Evolutionary conservation across 2,329 filamentous ascomycete genomes (phyloP), one percentile per base, ranked within the genome.

Genomic region (Periconia sp.): DNA sequence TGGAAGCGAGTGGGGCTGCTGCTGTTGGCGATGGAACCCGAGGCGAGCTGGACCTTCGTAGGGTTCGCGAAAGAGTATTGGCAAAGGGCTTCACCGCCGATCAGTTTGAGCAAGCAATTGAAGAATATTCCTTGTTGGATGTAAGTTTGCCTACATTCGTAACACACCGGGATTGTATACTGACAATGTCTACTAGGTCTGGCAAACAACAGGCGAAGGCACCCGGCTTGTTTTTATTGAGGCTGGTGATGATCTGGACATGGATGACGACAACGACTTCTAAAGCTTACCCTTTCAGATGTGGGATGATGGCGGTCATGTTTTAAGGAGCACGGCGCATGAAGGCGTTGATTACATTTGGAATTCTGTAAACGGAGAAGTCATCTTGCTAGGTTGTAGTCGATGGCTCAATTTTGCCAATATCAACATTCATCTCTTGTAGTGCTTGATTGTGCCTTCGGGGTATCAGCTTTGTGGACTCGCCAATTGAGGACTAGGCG

Each of bases 31-130:
- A 91, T 45, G 91, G 90, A 27, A 81, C 70, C 71, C 63, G 83
- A 63, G 79, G 89, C 18, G 92, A 97, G 75, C 77, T 99, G 65
- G 94, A 88, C 74, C 83, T 99, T 79, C 85, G 89, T 62, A 89
- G 91, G 75, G 91, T 99, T 55, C 85, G 92, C 72, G 92, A 97
- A 75, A 81, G 94, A 61, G 92, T 99, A 30, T 82, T 97, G 65
- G 94, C 92, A 49, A 97, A 96, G 82, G 94, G 94, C 2, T 99
- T 97, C 75, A 99, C 93, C 0, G 88, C 92, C 60, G 91, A 97
- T 74, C 92, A 99, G 75, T 92, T 96, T 78, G 82, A 90, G 68
- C 84, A 84, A 62, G 88, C 92, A 18, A 81, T 99, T 70, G 88
- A 96, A 58, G 93, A 96, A 79, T 97, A 99, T 76, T 87, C 90